Percentiles rank a stretch among this genome's conserved stretches.
Conservation (phyloP, 495 filamentous ascomycete genomes). For the Chaetomium fimeti region DNA sequence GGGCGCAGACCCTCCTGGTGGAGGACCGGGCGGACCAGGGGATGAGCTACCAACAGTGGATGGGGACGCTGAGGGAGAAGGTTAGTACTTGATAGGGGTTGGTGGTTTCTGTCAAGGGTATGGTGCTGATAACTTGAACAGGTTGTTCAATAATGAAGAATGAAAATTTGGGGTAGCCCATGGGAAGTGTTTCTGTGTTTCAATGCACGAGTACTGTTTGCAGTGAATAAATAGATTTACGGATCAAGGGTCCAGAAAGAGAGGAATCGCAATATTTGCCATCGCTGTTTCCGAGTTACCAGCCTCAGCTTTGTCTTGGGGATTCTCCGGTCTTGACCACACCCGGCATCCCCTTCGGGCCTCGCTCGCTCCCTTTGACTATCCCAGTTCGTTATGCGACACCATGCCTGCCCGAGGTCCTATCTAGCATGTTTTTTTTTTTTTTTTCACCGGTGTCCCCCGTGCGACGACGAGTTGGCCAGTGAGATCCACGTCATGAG, state of each 20-base stretch:
- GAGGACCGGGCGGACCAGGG: constrained; percentile 95
- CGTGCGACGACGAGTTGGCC: not conserved
- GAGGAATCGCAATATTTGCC: constrained; percentile 3
- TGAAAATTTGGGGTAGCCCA: constrained; percentile 2
- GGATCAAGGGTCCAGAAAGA: constrained; percentile 1
- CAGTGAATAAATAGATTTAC: constrained; percentile 15
- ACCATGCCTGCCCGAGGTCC: not conserved
- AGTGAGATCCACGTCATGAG: not conserved
- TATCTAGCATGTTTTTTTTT: too few species aligned
- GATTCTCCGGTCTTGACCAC: not conserved
- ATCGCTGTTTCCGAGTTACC: not conserved
- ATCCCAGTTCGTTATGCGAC: not conserved
- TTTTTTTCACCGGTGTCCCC: too few species aligned
- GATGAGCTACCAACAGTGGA: constrained; percentile 87
- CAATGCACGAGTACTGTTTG: constrained; percentile 10
- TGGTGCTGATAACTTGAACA: constrained; percentile 15
- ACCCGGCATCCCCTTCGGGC: not conserved
- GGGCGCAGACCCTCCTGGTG: constrained; percentile 93
- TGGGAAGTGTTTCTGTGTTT: not conserved
- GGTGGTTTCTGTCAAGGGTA: not conserved
- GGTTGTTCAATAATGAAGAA: constrained; percentile 27
- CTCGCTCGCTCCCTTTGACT: not conserved
- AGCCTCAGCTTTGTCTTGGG: not conserved
- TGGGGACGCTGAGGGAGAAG: constrained; percentile 92
- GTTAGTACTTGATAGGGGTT: constrained; percentile 54